These are phyloP conservation scores for Kwoniella dejecticola DNA, from an alignment of 768 basidiomycete genomes.

Conservation along the genomic window DNA sequence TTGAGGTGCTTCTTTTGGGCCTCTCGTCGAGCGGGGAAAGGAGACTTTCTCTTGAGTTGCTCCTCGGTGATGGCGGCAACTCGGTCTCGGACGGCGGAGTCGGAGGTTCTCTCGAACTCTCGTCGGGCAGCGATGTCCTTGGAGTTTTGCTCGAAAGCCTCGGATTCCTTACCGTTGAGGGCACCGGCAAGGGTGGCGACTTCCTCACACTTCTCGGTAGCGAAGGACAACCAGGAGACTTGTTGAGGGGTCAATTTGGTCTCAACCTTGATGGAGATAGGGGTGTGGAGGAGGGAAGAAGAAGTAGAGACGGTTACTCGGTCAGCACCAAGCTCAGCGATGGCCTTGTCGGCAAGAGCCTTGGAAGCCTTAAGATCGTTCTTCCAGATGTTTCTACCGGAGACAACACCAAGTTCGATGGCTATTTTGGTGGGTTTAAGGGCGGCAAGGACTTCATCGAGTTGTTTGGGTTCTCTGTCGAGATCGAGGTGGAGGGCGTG, in stretches of 20 bases:
- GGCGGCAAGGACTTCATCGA: slow-evolving; percentile 76
- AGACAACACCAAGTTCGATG: slow-evolving; percentile 92
- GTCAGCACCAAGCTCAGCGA: slow-evolving; percentile 72
- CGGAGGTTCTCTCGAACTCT: slow-evolving; percentile 87
- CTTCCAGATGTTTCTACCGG: slow-evolving; percentile 99
- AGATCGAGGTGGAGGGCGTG: slow-evolving; percentile 95
- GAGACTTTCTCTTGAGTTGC: slow-evolving; percentile 81
- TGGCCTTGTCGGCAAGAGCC: slow-evolving; percentile 78
- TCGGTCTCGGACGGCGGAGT: slow-evolving; percentile 92
- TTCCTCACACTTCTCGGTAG: slow-evolving; percentile 90
- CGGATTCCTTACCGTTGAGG: slow-evolving; percentile 78
- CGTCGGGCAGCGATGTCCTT: slow-evolving; percentile 89
- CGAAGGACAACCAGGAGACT: slow-evolving; percentile 98
- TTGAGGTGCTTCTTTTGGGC: slow-evolving; percentile 84
- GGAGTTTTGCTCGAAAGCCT: slow-evolving; percentile 84
- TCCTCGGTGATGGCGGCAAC: slow-evolving; percentile 87
- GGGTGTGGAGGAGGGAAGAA: slow-evolving; percentile 96
- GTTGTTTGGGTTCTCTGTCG: slow-evolving; percentile 86
- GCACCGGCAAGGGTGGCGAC: slow-evolving; percentile 82
- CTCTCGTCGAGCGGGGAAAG: slow-evolving; percentile 82
- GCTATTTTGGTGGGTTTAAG: slow-evolving; percentile 77
- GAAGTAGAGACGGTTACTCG: slow-evolving; percentile 94
- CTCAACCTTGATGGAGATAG: slow-evolving; percentile 91
- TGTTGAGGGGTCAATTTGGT: slow-evolving; percentile 83
- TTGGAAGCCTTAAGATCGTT: slow-evolving; percentile 82